Evolutionary conservation across 805 yeast genomes (phyloP).

Genomic region (Pachysolen tannophilus): DNA sequence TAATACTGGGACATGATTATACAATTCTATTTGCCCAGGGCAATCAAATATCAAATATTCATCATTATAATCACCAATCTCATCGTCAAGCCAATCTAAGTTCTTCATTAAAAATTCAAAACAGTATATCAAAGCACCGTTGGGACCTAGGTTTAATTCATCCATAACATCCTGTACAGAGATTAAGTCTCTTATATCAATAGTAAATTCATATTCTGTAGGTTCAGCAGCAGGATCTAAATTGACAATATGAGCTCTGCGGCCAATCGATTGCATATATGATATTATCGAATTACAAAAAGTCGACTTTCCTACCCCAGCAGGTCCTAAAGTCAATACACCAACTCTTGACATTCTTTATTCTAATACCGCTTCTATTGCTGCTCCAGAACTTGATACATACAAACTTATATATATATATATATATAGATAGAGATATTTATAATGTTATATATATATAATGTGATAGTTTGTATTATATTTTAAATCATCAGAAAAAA

Average conservation of each 20-base stretch:
- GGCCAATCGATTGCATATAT: slow-evolving; percentile 83
- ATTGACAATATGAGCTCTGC: slow-evolving; percentile 91
- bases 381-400: too few relatives aligned
- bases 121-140: slow-evolving; percentile 89
- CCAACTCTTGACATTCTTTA: slow-evolving; percentile 89
- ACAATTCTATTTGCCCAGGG: slow-evolving; percentile 94
- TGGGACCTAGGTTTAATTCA: slow-evolving; percentile 88
- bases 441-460: background rate
- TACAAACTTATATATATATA: background rate
- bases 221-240: slow-evolving; percentile 98
- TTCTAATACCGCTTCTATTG: slow-evolving; percentile 34
- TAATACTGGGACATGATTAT: slow-evolving; percentile 88
- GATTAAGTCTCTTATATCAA: slow-evolving; percentile 86
- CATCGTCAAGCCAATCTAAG: slow-evolving; percentile 95
- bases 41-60: slow-evolving; percentile 93
- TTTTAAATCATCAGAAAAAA: background rate
- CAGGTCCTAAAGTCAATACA: slow-evolving; percentile 90
- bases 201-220: slow-evolving; percentile 80
- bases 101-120: slow-evolving; percentile 86
- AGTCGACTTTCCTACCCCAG: slow-evolving; percentile 94
- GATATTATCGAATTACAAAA: slow-evolving; percentile 84
- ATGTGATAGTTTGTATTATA: background rate
- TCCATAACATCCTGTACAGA: slow-evolving; percentile 94
- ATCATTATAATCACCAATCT: slow-evolving; percentile 91
- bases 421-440: background rate